Evolutionary conservation across 768 basidiomycete species (phyloP), one percentile per base, ranked within the genome.

Genomic region (Pleurotus ostreatus): DNA sequence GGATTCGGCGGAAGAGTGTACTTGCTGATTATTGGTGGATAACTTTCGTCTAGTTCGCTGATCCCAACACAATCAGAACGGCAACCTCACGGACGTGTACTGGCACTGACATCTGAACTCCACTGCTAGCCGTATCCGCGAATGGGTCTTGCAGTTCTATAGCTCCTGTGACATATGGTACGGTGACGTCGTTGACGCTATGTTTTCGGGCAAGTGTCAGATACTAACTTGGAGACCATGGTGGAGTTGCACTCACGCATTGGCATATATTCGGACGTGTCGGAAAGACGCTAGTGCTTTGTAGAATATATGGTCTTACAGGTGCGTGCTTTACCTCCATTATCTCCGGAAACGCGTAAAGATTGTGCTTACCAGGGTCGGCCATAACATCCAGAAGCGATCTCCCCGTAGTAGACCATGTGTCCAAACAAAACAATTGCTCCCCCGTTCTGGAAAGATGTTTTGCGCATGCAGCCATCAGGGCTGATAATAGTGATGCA

Each of bases 371-470:
- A 53, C 51, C 51, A 30, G 51, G 51, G 23, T 53, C 51, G 3
- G 81, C 77, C 73, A 85, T 78, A 49, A 83, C 71, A 52, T 81
- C 79, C 9, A 86, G 59, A 2, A 86, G 65, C 7, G 81, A 72
- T 56, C 76, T 70, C 13, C 81, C 83, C 37, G 68, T 73, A 7
- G 72, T 67, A n/a, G 73, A 73, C 76, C 78, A 87, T 52, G 77
- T 76, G 66, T 87, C 85, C 4, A 68, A 64, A 45, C 68, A 74
- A 61, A 74, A 83, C 51, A 84, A 76, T 57, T 83, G 82, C 34
- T 80, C 71, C 3, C 85, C 85, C 1, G 85, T 83, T 40, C 86
- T 70, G 9, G 79, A 78, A 20, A 87, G 67, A 20, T 86, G 63
- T 43, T 70, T 75, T 0, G 82, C 77, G 1, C 83, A 86, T 7